Conservation (phyloP, 257 asterid species). For the Scutellaria minor region DNA sequence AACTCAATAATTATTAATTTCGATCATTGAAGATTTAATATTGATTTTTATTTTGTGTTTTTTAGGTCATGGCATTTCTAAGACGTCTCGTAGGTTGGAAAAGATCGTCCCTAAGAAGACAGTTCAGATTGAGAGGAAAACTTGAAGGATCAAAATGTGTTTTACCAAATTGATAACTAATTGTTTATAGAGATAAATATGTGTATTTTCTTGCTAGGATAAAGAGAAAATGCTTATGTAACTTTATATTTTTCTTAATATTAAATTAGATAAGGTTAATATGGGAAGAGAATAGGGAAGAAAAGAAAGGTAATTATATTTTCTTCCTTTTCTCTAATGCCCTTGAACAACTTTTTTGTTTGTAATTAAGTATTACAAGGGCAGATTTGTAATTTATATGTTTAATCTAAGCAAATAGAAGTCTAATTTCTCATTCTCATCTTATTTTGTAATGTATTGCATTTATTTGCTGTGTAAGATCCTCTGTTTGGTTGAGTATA, state of each 20-base stretch:
- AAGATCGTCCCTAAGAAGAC: constrained; percentile 48
- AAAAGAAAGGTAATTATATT: not conserved
- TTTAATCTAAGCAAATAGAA: constrained; percentile 19
- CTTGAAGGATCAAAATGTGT: constrained; percentile 55
- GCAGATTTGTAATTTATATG: constrained; percentile 28
- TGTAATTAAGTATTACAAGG: constrained; percentile 43
- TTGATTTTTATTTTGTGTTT: too few species aligned
- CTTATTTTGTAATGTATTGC: too few species aligned
- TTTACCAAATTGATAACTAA: constrained; percentile 36
- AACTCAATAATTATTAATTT: too few species aligned
- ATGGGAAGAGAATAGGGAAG: not conserved
- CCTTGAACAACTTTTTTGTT: constrained; percentile 48
- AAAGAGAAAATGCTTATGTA: constrained; percentile 31
- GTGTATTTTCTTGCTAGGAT: constrained; percentile 38
- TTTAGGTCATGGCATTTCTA: constrained; percentile 81
- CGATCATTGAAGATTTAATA: too few species aligned
- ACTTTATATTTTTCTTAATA: constrained; percentile 7
- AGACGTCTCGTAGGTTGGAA: constrained; percentile 84
- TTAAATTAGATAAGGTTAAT: constrained; percentile 35
- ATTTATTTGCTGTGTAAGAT: too few species aligned
- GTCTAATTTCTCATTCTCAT: too few species aligned
- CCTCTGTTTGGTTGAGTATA: too few species aligned
- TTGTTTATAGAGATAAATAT: constrained; percentile 24
- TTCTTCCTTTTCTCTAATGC: constrained; percentile 19
- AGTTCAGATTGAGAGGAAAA: constrained; percentile 51